Evolutionary conservation across 176 grass and related monocot species (phyloP).

Genomic region (Avena insularis): DNA sequence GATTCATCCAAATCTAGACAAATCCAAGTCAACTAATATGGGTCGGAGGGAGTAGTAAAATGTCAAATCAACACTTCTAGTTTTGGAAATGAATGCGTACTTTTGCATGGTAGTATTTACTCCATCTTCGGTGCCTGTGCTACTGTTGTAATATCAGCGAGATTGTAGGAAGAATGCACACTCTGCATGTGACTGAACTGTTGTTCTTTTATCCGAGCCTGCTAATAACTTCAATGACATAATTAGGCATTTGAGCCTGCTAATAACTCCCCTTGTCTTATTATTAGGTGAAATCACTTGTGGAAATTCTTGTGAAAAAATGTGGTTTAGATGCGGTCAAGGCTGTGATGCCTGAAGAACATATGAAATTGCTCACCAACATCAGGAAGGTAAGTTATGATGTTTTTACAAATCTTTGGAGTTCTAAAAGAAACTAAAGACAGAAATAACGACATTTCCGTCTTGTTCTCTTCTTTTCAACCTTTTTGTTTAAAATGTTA

Average conservation of each 20-base stretch:
- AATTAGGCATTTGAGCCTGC: constrained; percentile 44
- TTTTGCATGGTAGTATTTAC: background rate
- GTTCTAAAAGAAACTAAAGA: background rate
- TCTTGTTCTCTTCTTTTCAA: background rate
- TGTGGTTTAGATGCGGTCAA: constrained; percentile 97
- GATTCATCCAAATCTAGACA: too few species aligned
- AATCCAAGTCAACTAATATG: too few species aligned
- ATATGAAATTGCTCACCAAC: constrained; percentile 90
- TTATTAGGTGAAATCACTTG: constrained; percentile 81
- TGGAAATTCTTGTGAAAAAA: constrained; percentile 96
- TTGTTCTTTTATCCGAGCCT: constrained; percentile 2
- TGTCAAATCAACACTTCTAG: background rate
- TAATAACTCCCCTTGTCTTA: constrained; percentile 5
- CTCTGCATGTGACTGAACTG: constrained; percentile 11
- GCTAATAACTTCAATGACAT: constrained; percentile 7
- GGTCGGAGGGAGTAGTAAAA: background rate
- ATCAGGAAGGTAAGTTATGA: constrained; percentile 77
- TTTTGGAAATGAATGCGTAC: background rate
- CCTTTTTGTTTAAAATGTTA: constrained; percentile 28
- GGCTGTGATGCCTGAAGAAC: constrained; percentile 92
- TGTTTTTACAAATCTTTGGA: constrained; percentile 3
- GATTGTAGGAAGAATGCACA: background rate
- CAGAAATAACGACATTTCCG: background rate
- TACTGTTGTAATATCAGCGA: constrained; percentile 16
- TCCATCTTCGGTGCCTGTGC: background rate